Conservation (phyloP, 768 basidiomycete species). For the Phanerochaete carnosa region DNA sequence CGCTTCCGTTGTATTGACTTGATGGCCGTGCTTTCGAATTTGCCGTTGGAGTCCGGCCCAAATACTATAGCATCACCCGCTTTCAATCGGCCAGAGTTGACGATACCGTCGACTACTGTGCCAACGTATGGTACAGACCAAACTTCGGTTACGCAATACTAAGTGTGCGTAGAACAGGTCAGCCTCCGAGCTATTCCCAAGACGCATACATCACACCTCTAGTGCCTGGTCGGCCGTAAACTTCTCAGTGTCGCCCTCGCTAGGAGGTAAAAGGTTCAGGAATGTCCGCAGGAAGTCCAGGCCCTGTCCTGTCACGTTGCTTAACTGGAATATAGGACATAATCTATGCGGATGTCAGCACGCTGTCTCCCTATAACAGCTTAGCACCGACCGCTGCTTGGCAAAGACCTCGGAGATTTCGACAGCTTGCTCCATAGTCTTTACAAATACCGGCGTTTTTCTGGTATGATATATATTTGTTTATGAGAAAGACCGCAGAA, state of each 20-base stretch:
- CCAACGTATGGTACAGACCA: slow-evolving; percentile 86
- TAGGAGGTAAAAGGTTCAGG: slow-evolving; percentile 86
- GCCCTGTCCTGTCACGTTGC: slow-evolving; percentile 94
- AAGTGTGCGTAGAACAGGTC: neutral
- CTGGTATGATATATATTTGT: slow-evolving; percentile 32
- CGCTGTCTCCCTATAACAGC: neutral
- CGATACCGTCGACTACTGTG: slow-evolving; percentile 81
- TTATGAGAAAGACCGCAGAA: neutral
- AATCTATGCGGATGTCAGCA: slow-evolving; percentile 41
- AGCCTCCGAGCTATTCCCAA: neutral
- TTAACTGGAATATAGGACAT: slow-evolving; percentile 89
- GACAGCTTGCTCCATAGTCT: slow-evolving; percentile 76
- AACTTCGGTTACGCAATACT: slow-evolving; percentile 85
- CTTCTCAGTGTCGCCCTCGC: slow-evolving; percentile 78
- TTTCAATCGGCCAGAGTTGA: slow-evolving; percentile 72
- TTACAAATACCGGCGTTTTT: slow-evolving; percentile 81
- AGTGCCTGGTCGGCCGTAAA: slow-evolving; percentile 78
- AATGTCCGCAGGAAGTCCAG: slow-evolving; percentile 82
- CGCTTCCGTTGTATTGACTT: slow-evolving; percentile 95
- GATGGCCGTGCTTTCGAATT: slow-evolving; percentile 74
- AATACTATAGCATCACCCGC: slow-evolving; percentile 79
- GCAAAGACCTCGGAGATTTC: slow-evolving; percentile 75
- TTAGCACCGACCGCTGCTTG: slow-evolving; percentile 54
- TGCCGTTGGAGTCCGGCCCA: slow-evolving; percentile 92
- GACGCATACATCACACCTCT: slow-evolving; percentile 45